Percentiles rank a stretch among this genome's conserved stretches.
Conservation (phyloP, 768 basidiomycete genomes). For the Mycena metata region DNA sequence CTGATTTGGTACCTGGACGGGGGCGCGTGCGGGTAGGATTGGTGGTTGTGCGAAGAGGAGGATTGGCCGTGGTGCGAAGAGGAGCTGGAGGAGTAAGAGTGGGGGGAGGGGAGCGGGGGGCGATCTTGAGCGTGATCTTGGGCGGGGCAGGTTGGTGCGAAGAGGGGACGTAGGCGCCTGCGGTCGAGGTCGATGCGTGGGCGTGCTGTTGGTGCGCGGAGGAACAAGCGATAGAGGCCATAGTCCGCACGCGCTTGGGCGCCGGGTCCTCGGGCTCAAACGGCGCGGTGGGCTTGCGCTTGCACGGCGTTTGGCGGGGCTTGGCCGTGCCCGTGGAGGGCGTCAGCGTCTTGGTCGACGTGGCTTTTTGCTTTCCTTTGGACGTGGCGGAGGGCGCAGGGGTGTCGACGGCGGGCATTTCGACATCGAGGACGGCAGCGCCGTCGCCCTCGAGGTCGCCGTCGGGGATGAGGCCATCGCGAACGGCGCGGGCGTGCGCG, state of each 20-base stretch:
- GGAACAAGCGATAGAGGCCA: not conserved
- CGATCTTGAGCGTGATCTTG: conserved; percentile 77
- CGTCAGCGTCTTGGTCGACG: not conserved
- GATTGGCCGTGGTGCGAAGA: no score
- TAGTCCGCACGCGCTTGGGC: conserved; percentile 32
- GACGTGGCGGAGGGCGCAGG: not conserved
- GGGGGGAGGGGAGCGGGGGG: conserved; percentile 58
- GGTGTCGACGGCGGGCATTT: not conserved
- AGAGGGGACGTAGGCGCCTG: conserved; percentile 27
- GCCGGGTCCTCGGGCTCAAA: conserved; percentile 21
- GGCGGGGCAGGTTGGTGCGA: conserved; percentile 49
- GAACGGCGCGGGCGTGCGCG: conserved; percentile 30
- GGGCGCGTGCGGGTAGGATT: no score
- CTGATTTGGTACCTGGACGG: no score
- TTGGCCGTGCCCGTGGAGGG: not conserved
- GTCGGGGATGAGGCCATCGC: conserved; percentile 23
- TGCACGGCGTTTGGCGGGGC: conserved; percentile 33
- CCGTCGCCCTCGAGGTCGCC: no score
- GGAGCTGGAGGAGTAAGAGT: not conserved
- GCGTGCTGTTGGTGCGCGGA: conserved; percentile 1
- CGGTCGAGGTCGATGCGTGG: not conserved
- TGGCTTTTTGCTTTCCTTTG: not conserved
- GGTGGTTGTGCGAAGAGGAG: no score
- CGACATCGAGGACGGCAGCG: not conserved
- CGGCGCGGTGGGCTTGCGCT: conserved; percentile 33